These are phyloP conservation scores for Nicotiana tomentosiformis DNA, from an alignment of 257 asterid genomes.

Conservation along the genomic window DNA sequence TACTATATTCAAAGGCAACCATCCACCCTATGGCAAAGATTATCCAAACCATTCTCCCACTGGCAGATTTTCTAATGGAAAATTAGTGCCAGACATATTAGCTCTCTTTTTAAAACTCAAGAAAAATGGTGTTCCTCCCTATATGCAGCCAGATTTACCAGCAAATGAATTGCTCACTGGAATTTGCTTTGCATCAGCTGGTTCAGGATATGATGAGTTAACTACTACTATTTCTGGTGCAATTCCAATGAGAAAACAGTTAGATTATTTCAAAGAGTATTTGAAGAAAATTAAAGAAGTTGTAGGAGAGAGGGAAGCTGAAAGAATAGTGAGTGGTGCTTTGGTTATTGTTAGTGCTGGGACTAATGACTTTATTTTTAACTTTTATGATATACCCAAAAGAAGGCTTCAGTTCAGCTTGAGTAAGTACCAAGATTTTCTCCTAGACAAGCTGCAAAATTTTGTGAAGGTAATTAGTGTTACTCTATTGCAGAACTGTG, in stretches of 20 bases:
- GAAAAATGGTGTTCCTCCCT: conserved; percentile 11
- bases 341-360: conserved; percentile 17
- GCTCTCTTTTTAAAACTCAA: background rate
- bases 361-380: conserved; percentile 13
- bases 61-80: conserved; percentile 17
- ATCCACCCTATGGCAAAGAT: conserved; percentile 9
- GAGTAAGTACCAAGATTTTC: conserved; percentile 3
- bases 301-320: conserved; percentile 6
- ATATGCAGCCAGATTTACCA: conserved; percentile 5
- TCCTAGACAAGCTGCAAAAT: conserved; percentile 4
- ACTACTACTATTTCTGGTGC: background rate
- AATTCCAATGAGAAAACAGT: conserved; percentile 4
- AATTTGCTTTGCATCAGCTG: conserved; percentile 15
- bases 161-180: background rate
- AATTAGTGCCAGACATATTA: conserved; percentile 10
- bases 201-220: conserved; percentile 8
- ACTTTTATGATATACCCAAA: background rate
- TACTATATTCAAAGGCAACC: conserved; percentile 2
- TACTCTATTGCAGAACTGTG: background rate
- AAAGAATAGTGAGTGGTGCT: conserved; percentile 7
- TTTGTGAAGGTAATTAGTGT: conserved; percentile 7
- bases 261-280: conserved; percentile 11
- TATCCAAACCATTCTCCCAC: conserved; percentile 3
- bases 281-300: background rate
- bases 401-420: background rate